phyloP scores from a whole-genome alignment of 1,139 yeast genomes.

The Kluyveromyces sp. region DNA sequence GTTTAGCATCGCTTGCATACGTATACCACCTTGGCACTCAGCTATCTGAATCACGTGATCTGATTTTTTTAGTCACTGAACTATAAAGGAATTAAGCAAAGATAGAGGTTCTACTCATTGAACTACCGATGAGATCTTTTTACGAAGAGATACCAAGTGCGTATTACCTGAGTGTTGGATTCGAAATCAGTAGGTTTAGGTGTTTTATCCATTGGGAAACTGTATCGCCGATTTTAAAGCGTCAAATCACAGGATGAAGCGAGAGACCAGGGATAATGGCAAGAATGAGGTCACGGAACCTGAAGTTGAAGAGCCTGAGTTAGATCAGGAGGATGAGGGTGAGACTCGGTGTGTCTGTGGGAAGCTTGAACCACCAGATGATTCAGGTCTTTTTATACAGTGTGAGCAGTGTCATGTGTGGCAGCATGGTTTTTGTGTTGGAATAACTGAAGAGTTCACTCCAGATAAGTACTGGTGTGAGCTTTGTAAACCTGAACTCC shows the following conservation, averaged over 20 bases:
- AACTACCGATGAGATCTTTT: too few relatives aligned
- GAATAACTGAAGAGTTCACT: conserved; percentile 49
- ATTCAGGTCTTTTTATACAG: conserved; percentile 60
- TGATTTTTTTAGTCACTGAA: too few relatives aligned
- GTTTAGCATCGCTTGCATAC: too few relatives aligned
- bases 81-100: too few relatives aligned
- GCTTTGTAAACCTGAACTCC: conserved; percentile 74
- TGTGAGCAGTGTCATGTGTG: conserved; percentile 92
- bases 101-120: too few relatives aligned
- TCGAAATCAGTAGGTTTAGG: not conserved
- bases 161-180: too few relatives aligned
- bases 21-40: too few relatives aligned
- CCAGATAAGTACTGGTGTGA: conserved; percentile 96
- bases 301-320: conserved; percentile 12
- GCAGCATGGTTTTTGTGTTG: conserved; percentile 98
- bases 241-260: not conserved
- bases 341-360: conserved; percentile 90
- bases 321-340: conserved; percentile 52
- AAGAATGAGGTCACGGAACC: not conserved
- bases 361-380: conserved; percentile 45
- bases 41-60: too few relatives aligned
- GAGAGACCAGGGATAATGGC: conserved; percentile 1
- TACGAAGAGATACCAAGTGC: too few relatives aligned
- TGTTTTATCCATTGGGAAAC: too few relatives aligned
- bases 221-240: not conserved